phyloP scores from a whole-genome alignment of 495 filamentous ascomycete species.

The Neurospora sp. region DNA sequence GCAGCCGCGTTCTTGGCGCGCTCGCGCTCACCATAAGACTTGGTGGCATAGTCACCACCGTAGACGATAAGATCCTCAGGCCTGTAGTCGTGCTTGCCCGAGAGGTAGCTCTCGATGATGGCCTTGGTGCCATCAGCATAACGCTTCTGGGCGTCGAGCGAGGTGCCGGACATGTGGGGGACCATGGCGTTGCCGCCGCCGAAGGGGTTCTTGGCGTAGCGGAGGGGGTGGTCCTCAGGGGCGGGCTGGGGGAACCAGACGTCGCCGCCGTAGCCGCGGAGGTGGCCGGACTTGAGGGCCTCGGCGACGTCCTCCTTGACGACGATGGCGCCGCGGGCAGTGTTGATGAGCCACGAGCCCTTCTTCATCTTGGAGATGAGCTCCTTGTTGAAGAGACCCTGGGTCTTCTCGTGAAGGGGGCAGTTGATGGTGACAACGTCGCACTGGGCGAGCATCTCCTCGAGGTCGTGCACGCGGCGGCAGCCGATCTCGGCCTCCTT shows the following conservation, averaged over 20 bases:
- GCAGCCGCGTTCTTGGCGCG: not conserved
- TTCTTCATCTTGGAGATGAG: slow-evolving; percentile 99
- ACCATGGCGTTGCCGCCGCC: slow-evolving; percentile 98
- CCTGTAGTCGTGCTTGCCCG: slow-evolving; percentile 75
- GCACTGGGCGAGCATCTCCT: slow-evolving; percentile 93
- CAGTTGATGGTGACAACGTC: slow-evolving; percentile 99
- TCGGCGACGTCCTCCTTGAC: slow-evolving; percentile 98
- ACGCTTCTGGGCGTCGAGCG: slow-evolving; percentile 91
- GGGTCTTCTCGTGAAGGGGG: slow-evolving; percentile 95
- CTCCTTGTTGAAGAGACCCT: slow-evolving; percentile 98
- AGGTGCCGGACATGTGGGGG: slow-evolving; percentile 96
- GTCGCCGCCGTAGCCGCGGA: slow-evolving; percentile 54
- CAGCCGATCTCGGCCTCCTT: slow-evolving; percentile 94
- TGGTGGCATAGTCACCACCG: slow-evolving; percentile 89
- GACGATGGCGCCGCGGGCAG: slow-evolving; percentile 94
- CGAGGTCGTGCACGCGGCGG: slow-evolving; percentile 74
- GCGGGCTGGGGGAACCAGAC: slow-evolving; percentile 81
- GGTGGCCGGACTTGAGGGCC: slow-evolving; percentile 84
- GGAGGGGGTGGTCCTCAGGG: slow-evolving; percentile 87
- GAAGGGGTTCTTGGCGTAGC: slow-evolving; percentile 87
- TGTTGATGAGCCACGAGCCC: slow-evolving; percentile 94
- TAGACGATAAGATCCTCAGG: slow-evolving; percentile 88
- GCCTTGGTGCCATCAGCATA: slow-evolving; percentile 84
- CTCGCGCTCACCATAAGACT: slow-evolving; percentile 80
- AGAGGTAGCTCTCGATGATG: slow-evolving; percentile 86